Base-by-base conservation (phyloP, 352 stramenopile species). In the Pythium rhizo-oryzae region DNA sequence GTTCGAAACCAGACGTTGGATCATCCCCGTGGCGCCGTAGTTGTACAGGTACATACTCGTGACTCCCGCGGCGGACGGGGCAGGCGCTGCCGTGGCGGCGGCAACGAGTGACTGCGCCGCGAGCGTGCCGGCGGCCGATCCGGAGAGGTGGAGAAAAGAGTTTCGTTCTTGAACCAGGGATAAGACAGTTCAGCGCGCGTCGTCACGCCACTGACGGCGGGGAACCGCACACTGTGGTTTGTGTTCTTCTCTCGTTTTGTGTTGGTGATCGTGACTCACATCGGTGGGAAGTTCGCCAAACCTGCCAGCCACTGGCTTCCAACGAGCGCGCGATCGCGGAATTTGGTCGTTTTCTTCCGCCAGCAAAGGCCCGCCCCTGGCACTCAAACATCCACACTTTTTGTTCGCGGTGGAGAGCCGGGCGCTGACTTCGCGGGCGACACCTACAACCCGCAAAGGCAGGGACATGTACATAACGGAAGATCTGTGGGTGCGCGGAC, bases 121-220 rank as follows among this genome's bases (percentile, higher is more conserved):
- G n/a, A 2, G 28, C 28, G 28, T 33, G 28, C 28, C 28, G 28
- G 28, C 28, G 28, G 28, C 44, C 44, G 51, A 58, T 58, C 51
- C 51, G 49, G 49, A 55, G 37, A 43, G 37, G 37, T 43, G 24
- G 25, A 58, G 23, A 58, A 43, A 43, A 58, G 25, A 58, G 51
- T 58, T 43, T 44, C 28, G 28, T 24, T 44, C 51, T 21, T 5
- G 25, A 43, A 43, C 37, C 37, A 43, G 13, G 52, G 37, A 59
- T 59, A 59, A 59, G 53, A 59, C 53, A 15, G 53, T 46, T 59
- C 35, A 59, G 16, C 30, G 24, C 49, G 49, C 49, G 51, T 57
- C 51, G 51, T 57, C 37, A 43, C 37, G 37, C 37, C 37, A 43
- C 37, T 57, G 13, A 15, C 35, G n/a, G n/a, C n/a, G n/a, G n/a